Base-by-base conservation (phyloP, 768 basidiomycete species). In the Lactarius sanguifluus region DNA sequence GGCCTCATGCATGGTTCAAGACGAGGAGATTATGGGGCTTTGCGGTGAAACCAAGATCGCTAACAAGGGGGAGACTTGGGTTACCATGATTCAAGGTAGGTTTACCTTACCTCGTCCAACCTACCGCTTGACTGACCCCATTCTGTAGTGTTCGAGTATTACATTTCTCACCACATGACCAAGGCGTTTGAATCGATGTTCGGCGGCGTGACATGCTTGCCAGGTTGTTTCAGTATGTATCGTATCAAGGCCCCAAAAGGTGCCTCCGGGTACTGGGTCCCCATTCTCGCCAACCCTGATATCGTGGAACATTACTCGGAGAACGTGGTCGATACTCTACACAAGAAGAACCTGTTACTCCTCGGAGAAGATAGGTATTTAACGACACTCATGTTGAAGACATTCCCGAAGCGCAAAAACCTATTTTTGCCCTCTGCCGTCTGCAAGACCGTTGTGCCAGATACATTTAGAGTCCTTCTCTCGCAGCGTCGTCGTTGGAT, bases 161-260 rank as follows among this genome's bases (percentile, higher is more conserved):
- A 98, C 82, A 97, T 98, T 79, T 98, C 97, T 10, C 97, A 99
- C 75, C 96, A 98, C 76, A 85, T 96, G 83, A 96, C 94, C 45
- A 99, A 99, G 81, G 96, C 96, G 4, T 98, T 98, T 82, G 97
- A 99, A 79, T 94, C 96, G 4, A 96, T 96, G 89, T 98, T 98
- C 73, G 97, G 97, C 73, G 95, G 96, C 83, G 97, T 99, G 8
- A 98, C 97, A 64, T 99, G 97, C 85, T 83, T 99, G 70, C 97
- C 97, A 28, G 97, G 97, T 70, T 99, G 97, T 81, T 99, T 99
- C 85, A 93, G 90, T 71, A 98, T 98, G 96, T 98, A 98, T 80
- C 89, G 97, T 71, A 95, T 98, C 86, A 99, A 98, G 80, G 92
- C 96, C 18, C 96, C 96, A n/a, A 99, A 98, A 78, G 95, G 94